phyloP scores from a whole-genome alignment of 164 flowering plant genomes.

The Sextonia rubra region DNA sequence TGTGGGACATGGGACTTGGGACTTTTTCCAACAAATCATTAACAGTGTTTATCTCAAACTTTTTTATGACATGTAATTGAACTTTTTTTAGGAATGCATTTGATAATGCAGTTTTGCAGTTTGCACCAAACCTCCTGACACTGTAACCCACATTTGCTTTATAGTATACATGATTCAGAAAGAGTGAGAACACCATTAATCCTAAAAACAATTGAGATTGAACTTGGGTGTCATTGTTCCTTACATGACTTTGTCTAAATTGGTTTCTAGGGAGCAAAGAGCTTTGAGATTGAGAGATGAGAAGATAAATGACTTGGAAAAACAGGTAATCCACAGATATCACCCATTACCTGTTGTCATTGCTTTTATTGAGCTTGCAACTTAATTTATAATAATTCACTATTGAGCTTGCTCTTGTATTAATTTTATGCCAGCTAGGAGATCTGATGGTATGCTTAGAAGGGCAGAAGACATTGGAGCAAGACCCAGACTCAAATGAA shows the following conservation, averaged over 20 bases:
- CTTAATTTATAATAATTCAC: not conserved
- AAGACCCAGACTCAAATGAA: conserved; percentile 33
- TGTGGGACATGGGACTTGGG: too few relatives aligned
- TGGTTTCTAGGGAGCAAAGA: conserved; percentile 50
- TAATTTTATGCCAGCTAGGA: conserved; percentile 41
- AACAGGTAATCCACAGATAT: conserved; percentile 42
- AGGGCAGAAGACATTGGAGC: conserved; percentile 41
- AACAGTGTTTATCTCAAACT: too few relatives aligned
- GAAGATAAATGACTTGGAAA: conserved; percentile 58
- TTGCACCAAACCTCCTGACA: too few relatives aligned
- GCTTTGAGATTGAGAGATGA: conserved; percentile 45
- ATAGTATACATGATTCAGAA: too few relatives aligned
- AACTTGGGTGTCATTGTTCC: too few relatives aligned
- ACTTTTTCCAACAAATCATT: too few relatives aligned
- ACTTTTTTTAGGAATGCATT: too few relatives aligned
- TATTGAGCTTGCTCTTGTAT: not conserved
- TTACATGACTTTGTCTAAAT: not conserved
- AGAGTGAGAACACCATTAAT: too few relatives aligned
- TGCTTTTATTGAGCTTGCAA: not conserved
- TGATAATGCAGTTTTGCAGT: too few relatives aligned
- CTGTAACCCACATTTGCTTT: too few relatives aligned
- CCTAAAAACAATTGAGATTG: too few relatives aligned
- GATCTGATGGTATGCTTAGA: conserved; percentile 59
- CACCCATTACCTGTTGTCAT: not conserved
- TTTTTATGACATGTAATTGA: too few relatives aligned